These are phyloP conservation scores for Ceratocystis eucalypticola DNA, from an alignment of 2,329 filamentous ascomycete species.

Conservation along the genomic window DNA sequence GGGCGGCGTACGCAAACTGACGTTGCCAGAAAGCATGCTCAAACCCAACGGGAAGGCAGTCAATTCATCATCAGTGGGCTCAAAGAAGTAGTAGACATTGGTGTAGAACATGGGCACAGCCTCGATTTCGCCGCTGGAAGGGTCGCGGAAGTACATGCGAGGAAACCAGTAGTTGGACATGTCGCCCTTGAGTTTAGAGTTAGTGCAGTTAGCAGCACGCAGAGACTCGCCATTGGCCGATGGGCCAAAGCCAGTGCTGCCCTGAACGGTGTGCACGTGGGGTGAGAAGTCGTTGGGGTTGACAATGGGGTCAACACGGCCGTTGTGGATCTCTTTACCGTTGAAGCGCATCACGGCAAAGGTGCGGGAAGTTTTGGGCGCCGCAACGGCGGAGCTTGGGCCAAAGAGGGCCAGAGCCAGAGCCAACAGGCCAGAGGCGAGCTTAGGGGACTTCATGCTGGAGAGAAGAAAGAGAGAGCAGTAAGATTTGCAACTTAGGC, in stretches of 20 bases:
- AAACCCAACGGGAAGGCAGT: constrained; percentile 57
- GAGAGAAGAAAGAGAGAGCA: not conserved
- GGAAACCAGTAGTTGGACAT: constrained; percentile 69
- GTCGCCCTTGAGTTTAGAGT: constrained; percentile 54
- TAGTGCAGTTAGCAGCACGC: constrained; percentile 52
- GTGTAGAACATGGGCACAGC: constrained; percentile 57
- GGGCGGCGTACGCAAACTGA: constrained; percentile 44
- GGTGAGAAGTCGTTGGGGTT: constrained; percentile 42
- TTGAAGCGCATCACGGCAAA: constrained; percentile 61
- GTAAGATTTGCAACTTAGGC: constrained; percentile 4
- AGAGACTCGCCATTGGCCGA: constrained; percentile 48
- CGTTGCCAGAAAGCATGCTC: constrained; percentile 56
- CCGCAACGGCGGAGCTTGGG: not conserved
- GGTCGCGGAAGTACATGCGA: constrained; percentile 52
- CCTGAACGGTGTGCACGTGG: constrained; percentile 60
- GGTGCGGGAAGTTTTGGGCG: constrained; percentile 33
- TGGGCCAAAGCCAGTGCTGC: constrained; percentile 53
- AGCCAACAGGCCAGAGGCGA: constrained; percentile 19
- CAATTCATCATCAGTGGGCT: constrained; percentile 50
- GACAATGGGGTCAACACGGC: constrained; percentile 55
- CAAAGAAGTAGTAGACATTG: constrained; percentile 66
- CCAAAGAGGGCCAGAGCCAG: constrained; percentile 11
- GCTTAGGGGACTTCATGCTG: constrained; percentile 28
- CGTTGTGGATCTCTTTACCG: constrained; percentile 48
- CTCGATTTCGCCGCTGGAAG: constrained; percentile 48